Base-by-base conservation (phyloP, 345 rosid genomes). In the Hibiscus trionum region DNA sequence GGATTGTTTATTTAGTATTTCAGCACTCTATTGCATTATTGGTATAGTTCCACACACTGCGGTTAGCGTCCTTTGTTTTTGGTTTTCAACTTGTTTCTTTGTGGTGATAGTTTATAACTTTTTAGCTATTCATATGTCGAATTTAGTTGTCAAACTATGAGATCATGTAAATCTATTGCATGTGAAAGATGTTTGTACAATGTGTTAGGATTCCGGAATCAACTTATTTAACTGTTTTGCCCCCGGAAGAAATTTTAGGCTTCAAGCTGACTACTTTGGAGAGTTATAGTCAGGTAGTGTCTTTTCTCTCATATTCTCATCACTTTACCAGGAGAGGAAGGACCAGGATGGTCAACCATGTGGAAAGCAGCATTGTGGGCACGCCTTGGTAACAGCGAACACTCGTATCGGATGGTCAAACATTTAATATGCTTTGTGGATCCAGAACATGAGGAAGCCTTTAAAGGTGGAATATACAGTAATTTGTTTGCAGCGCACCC, bases 331-430 rank as follows among this genome's bases (percentile, higher is more conserved):
- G 99, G 99, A 77, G 97, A 85, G 82, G 91, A 88, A 26, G 98
- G 99, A 72, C 98, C 98, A 29, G 98, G 98, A 57, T 95, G 98
- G 99, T 95, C 98, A 53, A 90, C 88, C 67, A 77, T 83, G 7
- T 92, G 99, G 99, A 95, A 95, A 82, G 85, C 82, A 31, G 87
- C 94, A 37, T 71, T 92, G 50, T 95, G 98, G 99, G 97, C 98
- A 35, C 91, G 84, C 31, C 91, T 95, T 68, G 88, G 73, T 72
- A 83, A 87, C 69, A 87, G 87, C 37, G 96, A 87, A 67, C 88
- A 82, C 14, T 96, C 97, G 0, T 93, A 90, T 80, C 73, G 77
- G 42, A 78, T 95, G 94, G 81, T 95, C 70, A 90, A 90, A 73
- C 91, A 81, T 78, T 80, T 90, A 74, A 80, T 95, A 75, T 77